Evolutionary conservation across 371 early-diverging fungal species (phyloP), one percentile per base, ranked within the genome.

Genomic region (Haplosporangium sp.): DNA sequence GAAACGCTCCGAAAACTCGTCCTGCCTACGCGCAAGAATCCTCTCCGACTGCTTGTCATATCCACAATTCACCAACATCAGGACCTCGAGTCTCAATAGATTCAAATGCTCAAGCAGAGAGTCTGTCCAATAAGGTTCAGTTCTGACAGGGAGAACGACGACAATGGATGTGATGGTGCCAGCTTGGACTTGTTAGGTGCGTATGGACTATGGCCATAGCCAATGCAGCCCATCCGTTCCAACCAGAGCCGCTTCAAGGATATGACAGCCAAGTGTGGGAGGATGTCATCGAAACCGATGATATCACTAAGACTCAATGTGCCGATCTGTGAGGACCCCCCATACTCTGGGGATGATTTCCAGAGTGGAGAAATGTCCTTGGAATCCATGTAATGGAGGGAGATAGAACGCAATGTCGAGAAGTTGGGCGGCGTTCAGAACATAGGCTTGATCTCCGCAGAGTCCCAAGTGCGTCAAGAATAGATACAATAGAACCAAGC

Each of bases 241-340:
- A 63, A 14, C 63, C 63, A 63, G n/a, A 63, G 55, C 11, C 63
- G 63, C 55, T 45, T 63, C 45, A 63, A 18, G 37, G 53, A 29
- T 11, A 54, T 12, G n/a, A 29, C 45, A 23, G 21, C 9, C 13
- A 63, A n/a, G 13, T 54, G 13, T 3, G 16, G 21, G 6, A 41
- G 38, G 8, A 55, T 6, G 9, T 41, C 20, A 0, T 55, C 20
- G 18, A n/a, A 9, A 14, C 18, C 41, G 10, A 1, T 8, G 8
- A 55, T 14, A 12, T 2, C 1, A 11, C 23, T 36, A 50, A 63
- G 13, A 10, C 55, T 54, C 29, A 63, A 12, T 14, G 42, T 43
- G 2, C 45, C 63, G 38, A 63, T 45, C 23, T 63, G 45, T 16
- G 45, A 43, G 16, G 43, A 18, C 20, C 59, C 59, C 21, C 45